Conservation (phyloP, 345 rosid genomes). For the Rubroshorea leprosula region DNA sequence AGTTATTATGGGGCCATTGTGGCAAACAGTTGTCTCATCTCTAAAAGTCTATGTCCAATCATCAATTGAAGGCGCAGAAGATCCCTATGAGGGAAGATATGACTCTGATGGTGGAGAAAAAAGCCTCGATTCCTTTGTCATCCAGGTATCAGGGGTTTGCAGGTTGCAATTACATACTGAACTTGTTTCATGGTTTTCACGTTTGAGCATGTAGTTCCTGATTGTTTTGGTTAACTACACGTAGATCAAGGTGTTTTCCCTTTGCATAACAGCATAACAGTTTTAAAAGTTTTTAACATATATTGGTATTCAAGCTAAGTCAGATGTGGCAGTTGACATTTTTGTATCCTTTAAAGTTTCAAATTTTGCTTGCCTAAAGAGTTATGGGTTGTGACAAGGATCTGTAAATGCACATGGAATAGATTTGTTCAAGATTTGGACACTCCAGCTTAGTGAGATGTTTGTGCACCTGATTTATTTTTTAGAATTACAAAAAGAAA, state of each 20-base stretch:
- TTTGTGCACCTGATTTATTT: background rate
- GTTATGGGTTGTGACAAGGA: background rate
- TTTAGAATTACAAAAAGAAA: too few relatives aligned
- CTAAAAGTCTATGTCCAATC: slow-evolving; percentile 61
- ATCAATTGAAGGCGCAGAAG: slow-evolving; percentile 71
- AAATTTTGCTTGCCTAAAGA: background rate
- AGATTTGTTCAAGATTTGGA: background rate
- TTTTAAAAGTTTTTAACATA: background rate
- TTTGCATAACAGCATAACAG: background rate
- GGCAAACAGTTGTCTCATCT: slow-evolving; percentile 89
- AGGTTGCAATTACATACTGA: slow-evolving; percentile 1
- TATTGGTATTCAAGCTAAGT: background rate
- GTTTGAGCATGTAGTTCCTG: background rate
- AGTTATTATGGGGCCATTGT: slow-evolving; percentile 74
- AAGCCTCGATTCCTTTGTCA: slow-evolving; percentile 82
- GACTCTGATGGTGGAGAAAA: slow-evolving; percentile 95
- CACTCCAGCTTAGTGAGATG: background rate
- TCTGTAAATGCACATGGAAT: background rate
- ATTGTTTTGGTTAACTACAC: slow-evolving; percentile 3
- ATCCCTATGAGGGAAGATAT: slow-evolving; percentile 71
- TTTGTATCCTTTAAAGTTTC: background rate
- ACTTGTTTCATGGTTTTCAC: background rate
- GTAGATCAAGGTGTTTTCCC: slow-evolving; percentile 1
- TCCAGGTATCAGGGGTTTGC: slow-evolving; percentile 51
- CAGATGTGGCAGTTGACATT: background rate